Evolutionary conservation across 768 basidiomycete species (phyloP), one percentile per base, ranked within the genome.

Genomic region (Mycena capillaripes): DNA sequence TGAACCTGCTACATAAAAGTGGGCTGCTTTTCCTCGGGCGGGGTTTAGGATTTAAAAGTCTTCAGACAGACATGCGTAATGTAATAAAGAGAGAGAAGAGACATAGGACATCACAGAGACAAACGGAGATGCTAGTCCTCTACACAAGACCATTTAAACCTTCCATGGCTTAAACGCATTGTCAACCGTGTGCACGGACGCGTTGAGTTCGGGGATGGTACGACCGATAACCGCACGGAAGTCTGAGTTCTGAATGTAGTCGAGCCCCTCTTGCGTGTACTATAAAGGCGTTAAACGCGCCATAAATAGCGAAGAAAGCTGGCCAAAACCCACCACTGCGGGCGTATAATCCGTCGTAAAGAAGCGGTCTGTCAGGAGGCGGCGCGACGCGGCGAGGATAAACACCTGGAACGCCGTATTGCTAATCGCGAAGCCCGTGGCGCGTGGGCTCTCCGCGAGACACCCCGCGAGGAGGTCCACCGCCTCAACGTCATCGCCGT

Each of bases 151-250:
- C n/a, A n/a, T n/a, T n/a, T n/a, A n/a, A n/a, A n/a, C n/a, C n/a
- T n/a, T n/a, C 72, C 72, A 73, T 4, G 72, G 72, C 48, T 69
- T 73, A 62, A 69, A 73, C 9, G 72, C 72, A 30, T 73, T 73
- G 34, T 73, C 72, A 23, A 65, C 66, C 2, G 59, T 29, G 40
- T 69, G 17, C 3, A 14, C 66, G 2, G 67, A 36, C 2, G 60
- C 38, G 23, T 73, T 69, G 11, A 73, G 59, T 5, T 25, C 66
- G 27, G 67, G 72, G n/a, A 73, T 34, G 1, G 53, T 69, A 16
- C 72, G 55, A 38, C 61, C 67, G 10, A 73, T 64, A 7, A 73
- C 60, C 4, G 61, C 62, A 19, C 72, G 44, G 55, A 73, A 73
- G n/a, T 73, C 62, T 17, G 67, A 73, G 5, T 50, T 32, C 7